Base-by-base conservation (phyloP, 257 asterid species). In the Solanum pennellii region DNA sequence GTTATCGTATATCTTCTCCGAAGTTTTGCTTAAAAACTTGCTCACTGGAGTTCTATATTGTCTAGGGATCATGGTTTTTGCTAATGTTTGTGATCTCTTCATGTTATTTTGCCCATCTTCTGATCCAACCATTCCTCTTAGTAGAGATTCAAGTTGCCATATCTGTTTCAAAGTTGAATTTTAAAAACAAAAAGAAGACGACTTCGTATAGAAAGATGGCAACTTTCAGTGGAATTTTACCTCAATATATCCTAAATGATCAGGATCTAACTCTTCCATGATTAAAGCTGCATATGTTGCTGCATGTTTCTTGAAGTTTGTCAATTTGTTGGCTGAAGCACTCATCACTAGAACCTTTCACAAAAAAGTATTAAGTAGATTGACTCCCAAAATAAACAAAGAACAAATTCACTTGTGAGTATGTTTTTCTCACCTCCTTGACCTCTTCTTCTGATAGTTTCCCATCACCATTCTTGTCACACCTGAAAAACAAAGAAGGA, bases 391-490 rank as follows among this genome's bases (percentile, higher is more conserved):
- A 82, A 87, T 65, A 56, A 66, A 31, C n/a, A 87, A 73, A 85
- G 6, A 37, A 60, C 12, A 49, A 27, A n/a, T 35, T 45, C 60
- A 76, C 35, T 33, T 66, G 82, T 33, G 14, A 33, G 31, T 71
- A 39, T 59, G 16, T 77, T 68, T 42, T n/a, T 29, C 91, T 89
- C 92, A 96, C 99, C 98, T 97, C 96, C 91, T 87, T 94, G 29
- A 97, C 98, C 92, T 97, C 99, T 12, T 94, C 99, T 88, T 97
- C 98, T 23, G 98, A 94, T 83, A 95, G 90, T 93, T 89, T 91
- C 44, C 99, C 99, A 90, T 97, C 98, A 39, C 99, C 98, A 90
- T 97, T 94, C 93, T 94, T 97, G 92, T 97, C 99, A 89, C 99
- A 97, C 99, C 98, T 97, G 87, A 44, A 80, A 49, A 20, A 80